Evolutionary conservation across 306 rosid genomes (phyloP).

Genomic region (Astragalus glycyphyllos): DNA sequence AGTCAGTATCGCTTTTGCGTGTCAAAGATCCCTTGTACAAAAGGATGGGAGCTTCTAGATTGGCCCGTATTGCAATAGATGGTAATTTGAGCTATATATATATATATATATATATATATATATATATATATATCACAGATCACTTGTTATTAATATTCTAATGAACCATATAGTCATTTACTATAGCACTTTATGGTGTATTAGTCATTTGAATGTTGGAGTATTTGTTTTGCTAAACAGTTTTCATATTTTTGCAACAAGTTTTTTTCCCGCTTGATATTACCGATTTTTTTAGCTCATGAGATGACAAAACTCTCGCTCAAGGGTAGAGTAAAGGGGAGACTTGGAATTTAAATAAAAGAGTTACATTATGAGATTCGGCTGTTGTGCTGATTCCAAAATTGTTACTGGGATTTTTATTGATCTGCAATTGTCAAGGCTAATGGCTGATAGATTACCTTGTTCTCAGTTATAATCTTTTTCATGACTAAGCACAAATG

Average conservation of each 20-base stretch:
- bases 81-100: conserved; percentile 59
- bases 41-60: conserved; percentile 95
- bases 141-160: neutral
- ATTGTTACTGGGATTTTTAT: conserved; percentile 9
- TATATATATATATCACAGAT: neutral
- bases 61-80: conserved; percentile 84
- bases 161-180: neutral
- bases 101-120: no score
- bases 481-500: conserved; percentile 3
- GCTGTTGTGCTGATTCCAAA: conserved; percentile 16
- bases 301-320: neutral
- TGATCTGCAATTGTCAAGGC: conserved; percentile 1
- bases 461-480: conserved; percentile 12
- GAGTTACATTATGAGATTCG: conserved; percentile 21
- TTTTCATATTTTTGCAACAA: conserved; percentile 9
- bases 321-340: conserved; percentile 32
- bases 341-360: conserved; percentile 25
- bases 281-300: conserved; percentile 15
- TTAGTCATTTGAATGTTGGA: conserved; percentile 4
- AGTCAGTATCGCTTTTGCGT: conserved; percentile 84
- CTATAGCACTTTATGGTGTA: conserved; percentile 16
- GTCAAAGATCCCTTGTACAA: conserved; percentile 92
- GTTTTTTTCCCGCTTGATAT: conserved; percentile 6
- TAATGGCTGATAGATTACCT: neutral
- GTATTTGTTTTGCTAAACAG: conserved; percentile 7